Conservation (phyloP, 164 flowering plant genomes). For the Magnolia officinalis region DNA sequence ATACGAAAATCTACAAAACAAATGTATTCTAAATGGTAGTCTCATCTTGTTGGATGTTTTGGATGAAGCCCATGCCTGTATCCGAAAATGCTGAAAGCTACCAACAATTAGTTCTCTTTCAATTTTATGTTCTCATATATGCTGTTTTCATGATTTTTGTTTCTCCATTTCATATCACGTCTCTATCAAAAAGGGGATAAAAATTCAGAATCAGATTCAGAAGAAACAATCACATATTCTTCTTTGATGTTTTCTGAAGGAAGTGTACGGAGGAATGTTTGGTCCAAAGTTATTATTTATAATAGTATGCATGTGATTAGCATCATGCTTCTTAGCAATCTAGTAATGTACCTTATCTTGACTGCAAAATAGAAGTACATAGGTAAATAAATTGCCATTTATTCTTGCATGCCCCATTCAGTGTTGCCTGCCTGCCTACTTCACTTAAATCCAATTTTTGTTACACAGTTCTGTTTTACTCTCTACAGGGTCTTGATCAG, state of each 20-base stretch:
- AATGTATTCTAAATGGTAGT: too few species aligned
- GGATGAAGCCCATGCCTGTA: neutral
- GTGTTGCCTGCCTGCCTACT: neutral
- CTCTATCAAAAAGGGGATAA: too few species aligned
- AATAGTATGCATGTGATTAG: neutral
- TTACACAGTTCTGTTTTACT: neutral
- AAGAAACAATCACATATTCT: too few species aligned
- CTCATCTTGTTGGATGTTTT: neutral
- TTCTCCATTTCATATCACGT: too few species aligned
- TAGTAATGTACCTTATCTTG: neutral
- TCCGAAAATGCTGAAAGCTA: too few species aligned
- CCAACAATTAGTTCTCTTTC: too few species aligned
- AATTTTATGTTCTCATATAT: too few species aligned
- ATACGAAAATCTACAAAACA: too few species aligned
- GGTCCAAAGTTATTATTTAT: neutral
- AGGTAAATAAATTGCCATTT: neutral
- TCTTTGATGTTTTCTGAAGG: neutral
- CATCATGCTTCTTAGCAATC: neutral
- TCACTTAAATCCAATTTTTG: neutral
- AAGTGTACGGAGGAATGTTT: neutral
- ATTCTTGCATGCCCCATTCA: neutral
- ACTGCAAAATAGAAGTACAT: neutral
- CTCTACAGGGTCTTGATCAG: conserved; percentile 64
- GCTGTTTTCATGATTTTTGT: too few species aligned
- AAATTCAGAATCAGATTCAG: too few species aligned